A percentile compares a stretch with the other conserved stretches of the same genome.
phyloP scores from a whole-genome alignment of 2,329 filamentous ascomycete genomes.

The Bretziella fagacearum region DNA sequence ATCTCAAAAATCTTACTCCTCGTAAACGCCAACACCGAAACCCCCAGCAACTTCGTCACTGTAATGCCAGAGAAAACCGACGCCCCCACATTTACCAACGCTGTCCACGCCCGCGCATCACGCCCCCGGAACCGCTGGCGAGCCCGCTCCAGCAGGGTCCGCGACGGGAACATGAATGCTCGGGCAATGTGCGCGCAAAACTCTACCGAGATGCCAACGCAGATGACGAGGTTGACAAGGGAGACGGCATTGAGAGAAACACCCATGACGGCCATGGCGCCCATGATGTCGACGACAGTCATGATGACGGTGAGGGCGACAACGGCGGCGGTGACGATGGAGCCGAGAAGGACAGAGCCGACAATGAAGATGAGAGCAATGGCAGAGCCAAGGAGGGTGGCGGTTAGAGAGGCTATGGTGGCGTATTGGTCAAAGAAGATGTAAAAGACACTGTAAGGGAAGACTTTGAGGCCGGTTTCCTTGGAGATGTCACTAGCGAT shows the following conservation, averaged over 20 bases:
- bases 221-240: conserved; percentile 91
- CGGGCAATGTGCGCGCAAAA: conserved; percentile 95
- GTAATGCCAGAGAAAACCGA: conserved; percentile 95
- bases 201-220: conserved; percentile 88
- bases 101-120: conserved; percentile 66
- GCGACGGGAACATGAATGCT: conserved; percentile 85
- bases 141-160: conserved; percentile 51
- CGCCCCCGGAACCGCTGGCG: conserved; percentile 41
- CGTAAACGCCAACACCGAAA: conserved; percentile 84
- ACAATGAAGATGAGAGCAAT: conserved; percentile 73
- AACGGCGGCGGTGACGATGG: conserved; percentile 60
- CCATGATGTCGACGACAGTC: conserved; percentile 87
- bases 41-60: conserved; percentile 83
- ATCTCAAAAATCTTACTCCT: conserved; percentile 98
- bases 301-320: conserved; percentile 80
- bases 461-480: conserved; percentile 62
- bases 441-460: conserved; percentile 95
- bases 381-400: conserved; percentile 62
- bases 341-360: conserved; percentile 66
- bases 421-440: conserved; percentile 98
- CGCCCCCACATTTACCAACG: conserved; percentile 83
- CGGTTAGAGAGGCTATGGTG: conserved; percentile 64
- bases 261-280: conserved; percentile 75
- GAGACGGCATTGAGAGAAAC: conserved; percentile 92
- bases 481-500: conserved; percentile 62